These are phyloP conservation scores for Apiospora arundinis DNA, from an alignment of 2,329 filamentous ascomycete genomes.

Conservation along the genomic window DNA sequence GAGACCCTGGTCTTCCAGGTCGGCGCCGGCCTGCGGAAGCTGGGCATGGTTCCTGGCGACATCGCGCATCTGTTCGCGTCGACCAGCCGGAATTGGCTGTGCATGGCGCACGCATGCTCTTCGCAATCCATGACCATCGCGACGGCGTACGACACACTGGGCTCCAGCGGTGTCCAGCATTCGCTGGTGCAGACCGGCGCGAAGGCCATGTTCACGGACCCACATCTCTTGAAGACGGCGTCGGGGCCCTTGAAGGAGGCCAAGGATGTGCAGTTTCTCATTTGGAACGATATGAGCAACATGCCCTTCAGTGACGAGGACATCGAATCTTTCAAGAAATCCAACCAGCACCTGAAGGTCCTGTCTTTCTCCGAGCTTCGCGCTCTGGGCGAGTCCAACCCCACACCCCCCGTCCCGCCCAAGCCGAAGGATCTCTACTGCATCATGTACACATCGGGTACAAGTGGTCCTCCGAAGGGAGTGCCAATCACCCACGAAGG, in stretches of 20 bases:
- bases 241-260: constrained; percentile 61
- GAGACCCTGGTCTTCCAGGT: constrained; percentile 71
- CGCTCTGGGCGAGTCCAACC: constrained; percentile 69
- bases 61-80: constrained; percentile 82
- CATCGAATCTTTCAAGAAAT: constrained; percentile 62
- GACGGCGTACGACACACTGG: constrained; percentile 93
- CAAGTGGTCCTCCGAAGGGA: constrained; percentile 88
- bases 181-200: constrained; percentile 83
- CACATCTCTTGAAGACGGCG: constrained; percentile 72
- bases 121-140: constrained; percentile 92
- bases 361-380: constrained; percentile 62
- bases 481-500: constrained; percentile 82
- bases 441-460: constrained; percentile 87
- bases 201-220: constrained; percentile 85
- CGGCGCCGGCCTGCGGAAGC: constrained; percentile 74
- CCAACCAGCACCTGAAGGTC: constrained; percentile 59
- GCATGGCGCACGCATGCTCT: constrained; percentile 75
- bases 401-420: constrained; percentile 73
- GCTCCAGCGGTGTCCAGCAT: constrained; percentile 82
- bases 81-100: constrained; percentile 87
- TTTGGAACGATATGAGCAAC: constrained; percentile 65
- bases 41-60: constrained; percentile 72
- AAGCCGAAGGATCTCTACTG: constrained; percentile 81
- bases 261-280: constrained; percentile 62
- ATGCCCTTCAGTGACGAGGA: constrained; percentile 59